Percentiles rank a stretch among this genome's conserved stretches.
Conservation (phyloP, 345 rosid genomes). For the Eucalyptus caleyi region DNA sequence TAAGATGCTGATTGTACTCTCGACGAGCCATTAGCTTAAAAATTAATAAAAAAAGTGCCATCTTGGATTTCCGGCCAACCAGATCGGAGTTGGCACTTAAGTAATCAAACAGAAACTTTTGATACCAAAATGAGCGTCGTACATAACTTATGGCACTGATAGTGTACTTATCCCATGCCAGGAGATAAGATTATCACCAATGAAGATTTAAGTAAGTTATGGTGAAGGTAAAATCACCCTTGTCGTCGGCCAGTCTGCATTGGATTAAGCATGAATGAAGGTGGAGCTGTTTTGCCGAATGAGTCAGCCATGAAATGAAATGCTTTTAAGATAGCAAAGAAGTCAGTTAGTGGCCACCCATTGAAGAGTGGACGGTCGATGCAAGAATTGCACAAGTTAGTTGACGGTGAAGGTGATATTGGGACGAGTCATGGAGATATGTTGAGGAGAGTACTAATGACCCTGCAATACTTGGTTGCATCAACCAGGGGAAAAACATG, state of each 20-base stretch:
- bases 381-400: neutral
- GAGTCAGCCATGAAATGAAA: neutral
- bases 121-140: too few species aligned
- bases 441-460: neutral
- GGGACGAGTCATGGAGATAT: neutral
- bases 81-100: too few species aligned
- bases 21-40: too few species aligned
- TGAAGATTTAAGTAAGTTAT: too few species aligned
- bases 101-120: too few species aligned
- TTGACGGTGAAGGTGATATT: neutral
- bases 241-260: neutral
- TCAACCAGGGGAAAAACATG: fast-evolving
- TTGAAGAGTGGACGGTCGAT: neutral
- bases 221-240: neutral
- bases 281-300: neutral
- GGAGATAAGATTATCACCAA: neutral
- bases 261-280: neutral
- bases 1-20: too few species aligned
- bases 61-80: too few species aligned
- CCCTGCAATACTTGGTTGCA: neutral
- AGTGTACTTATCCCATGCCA: neutral
- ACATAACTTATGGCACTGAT: too few species aligned
- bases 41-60: too few species aligned
- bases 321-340: neutral
- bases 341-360: neutral